phyloP scores from a whole-genome alignment of 2,329 filamentous ascomycete genomes.

The Fusarium subtropicale region DNA sequence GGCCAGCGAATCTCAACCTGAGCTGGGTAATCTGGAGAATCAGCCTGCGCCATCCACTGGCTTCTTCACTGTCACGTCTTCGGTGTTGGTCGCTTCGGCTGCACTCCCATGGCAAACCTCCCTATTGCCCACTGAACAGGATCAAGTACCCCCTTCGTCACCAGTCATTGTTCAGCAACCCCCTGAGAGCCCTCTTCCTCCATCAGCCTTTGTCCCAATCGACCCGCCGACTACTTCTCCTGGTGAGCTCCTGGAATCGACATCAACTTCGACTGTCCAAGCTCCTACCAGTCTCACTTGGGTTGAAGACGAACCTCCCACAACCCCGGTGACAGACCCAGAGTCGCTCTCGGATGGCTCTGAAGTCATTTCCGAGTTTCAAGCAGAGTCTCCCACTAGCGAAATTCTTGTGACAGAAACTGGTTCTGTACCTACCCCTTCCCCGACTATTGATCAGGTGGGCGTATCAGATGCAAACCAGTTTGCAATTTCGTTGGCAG shows the following conservation, averaged over 20 bases:
- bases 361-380: not conserved
- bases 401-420: slow-evolving; percentile 36
- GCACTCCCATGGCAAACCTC: slow-evolving; percentile 13
- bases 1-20: slow-evolving; percentile 10
- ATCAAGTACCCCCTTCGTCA: not conserved
- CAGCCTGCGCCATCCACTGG: not conserved
- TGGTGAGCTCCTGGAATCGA: not conserved
- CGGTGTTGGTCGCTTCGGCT: slow-evolving; percentile 18
- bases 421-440: slow-evolving; percentile 32
- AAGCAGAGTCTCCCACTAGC: not conserved
- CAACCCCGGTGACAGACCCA: not conserved
- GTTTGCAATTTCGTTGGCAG: slow-evolving; percentile 38
- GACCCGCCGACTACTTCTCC: not conserved
- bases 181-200: not conserved
- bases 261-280: not conserved
- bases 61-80: not conserved
- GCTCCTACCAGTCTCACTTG: slow-evolving; percentile 6
- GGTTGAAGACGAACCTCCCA: not conserved
- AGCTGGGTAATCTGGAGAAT: slow-evolving; percentile 15
- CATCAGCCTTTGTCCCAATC: not conserved
- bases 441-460: slow-evolving; percentile 44
- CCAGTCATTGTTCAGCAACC: not conserved
- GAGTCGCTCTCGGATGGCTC: slow-evolving; percentile 3
- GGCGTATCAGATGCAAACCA: slow-evolving; percentile 45
- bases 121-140: not conserved